Evolutionary conservation across 768 basidiomycete species (phyloP).

Genomic region (Jaapia argillacea): DNA sequence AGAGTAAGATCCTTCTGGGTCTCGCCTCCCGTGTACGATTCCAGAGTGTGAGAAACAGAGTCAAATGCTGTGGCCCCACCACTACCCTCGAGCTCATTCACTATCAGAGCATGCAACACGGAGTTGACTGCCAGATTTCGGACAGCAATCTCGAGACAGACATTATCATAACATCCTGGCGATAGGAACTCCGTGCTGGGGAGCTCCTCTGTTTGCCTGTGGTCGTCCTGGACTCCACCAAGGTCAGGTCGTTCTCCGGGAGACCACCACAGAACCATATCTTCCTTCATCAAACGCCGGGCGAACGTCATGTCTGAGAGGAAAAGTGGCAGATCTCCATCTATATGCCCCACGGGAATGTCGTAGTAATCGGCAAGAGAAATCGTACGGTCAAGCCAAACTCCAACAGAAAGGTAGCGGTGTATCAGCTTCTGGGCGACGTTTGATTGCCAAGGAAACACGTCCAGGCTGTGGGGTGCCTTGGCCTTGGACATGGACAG

Average conservation of each 20-base stretch:
- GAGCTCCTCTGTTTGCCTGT: slow-evolving; percentile 63
- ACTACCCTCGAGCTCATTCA: slow-evolving; percentile 96
- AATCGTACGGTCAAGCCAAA: slow-evolving; percentile 72
- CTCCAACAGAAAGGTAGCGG: slow-evolving; percentile 69
- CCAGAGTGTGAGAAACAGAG: slow-evolving; percentile 81
- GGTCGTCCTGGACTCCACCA: slow-evolving; percentile 88
- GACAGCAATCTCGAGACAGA: slow-evolving; percentile 83
- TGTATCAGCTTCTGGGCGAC: slow-evolving; percentile 76
- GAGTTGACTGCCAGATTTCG: slow-evolving; percentile 92
- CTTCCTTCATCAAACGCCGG: slow-evolving; percentile 75
- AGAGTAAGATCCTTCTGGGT: slow-evolving; percentile 61
- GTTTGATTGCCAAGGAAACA: slow-evolving; percentile 84
- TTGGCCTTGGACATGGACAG: slow-evolving; percentile 80
- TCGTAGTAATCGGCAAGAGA: slow-evolving; percentile 86
- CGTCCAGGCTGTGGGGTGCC: slow-evolving; percentile 61
- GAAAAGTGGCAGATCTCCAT: slow-evolving; percentile 82
- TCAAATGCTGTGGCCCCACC: slow-evolving; percentile 93
- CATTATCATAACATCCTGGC: slow-evolving; percentile 86
- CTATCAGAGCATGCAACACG: slow-evolving; percentile 85
- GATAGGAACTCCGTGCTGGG: slow-evolving; percentile 77
- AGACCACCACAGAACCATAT: slow-evolving; percentile 97
- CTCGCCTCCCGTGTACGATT: slow-evolving; percentile 75
- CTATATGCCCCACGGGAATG: slow-evolving; percentile 86
- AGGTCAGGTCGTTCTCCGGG: slow-evolving; percentile 81
- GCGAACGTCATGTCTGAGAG: slow-evolving; percentile 89